Evolutionary conservation across 2,329 filamentous ascomycete species (phyloP), one percentile per base, ranked within the genome.

Genomic region (Neophaeococcomyces mojaviensis): DNA sequence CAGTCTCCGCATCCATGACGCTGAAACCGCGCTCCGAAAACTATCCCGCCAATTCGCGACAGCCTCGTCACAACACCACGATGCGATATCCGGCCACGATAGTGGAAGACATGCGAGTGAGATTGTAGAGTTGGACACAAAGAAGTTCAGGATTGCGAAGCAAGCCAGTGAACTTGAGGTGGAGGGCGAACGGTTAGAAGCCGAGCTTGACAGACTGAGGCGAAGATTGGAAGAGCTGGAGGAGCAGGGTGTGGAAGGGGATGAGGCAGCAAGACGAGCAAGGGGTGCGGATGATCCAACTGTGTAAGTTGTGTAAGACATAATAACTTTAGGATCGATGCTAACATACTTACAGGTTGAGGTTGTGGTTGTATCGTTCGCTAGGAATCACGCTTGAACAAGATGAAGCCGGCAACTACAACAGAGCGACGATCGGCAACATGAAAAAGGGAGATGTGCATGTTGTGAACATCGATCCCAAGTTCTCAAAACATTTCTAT

Each of bases 81-180:
- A 94, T 65, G 82, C 87, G 1, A 72, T 86, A 1, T 69, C 80
- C 1, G 35, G 50, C 2, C 87, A 94, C 70, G 86, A 88, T 53
- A 79, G 86, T 0, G 76, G 82, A 4, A 80, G 79, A 49, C 90
- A 97, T 68, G 88, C 89, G 4, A 81, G 81, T 30, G 80, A 86
- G 61, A 95, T 97, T 52, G 76, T 92, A 16, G 78, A 84, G 33
- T 81, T 96, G 50, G 90, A 97, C 67, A 94, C 88, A 1, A 82
- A 89, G 57, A 96, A 96, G 62, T 97, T 97, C 68, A 83, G 88
- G 56, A 83, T 88, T 47, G 90, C 90, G n/a, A 97, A 97, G 67
- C 81, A 86, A 13, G 88, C 86, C 0, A 84, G 79, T 1, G 90
- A 97, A 63, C 73, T 92, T 5, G 89, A 96, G 70, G 88, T 90